Evolutionary conservation across 331 rosid species (phyloP).

Genomic region (Quercus tomentella): DNA sequence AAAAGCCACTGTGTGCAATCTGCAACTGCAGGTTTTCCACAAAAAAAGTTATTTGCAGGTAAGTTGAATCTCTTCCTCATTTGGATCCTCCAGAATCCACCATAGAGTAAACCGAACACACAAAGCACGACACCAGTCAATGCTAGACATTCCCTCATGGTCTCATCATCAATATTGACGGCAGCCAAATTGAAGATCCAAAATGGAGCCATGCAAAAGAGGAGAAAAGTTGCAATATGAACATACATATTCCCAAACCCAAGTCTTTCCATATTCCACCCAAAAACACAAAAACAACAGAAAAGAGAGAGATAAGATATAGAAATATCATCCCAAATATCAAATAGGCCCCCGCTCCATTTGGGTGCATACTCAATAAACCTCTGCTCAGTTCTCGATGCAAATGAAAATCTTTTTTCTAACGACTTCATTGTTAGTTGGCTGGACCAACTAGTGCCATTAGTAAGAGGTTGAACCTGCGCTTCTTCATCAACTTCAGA

Average conservation of each 20-base stretch:
- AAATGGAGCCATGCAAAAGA: conserved; percentile 48
- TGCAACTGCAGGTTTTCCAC: conserved; percentile 38
- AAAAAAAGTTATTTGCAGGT: conserved; percentile 30
- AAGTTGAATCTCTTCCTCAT: conserved; percentile 47
- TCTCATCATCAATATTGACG: conserved; percentile 29
- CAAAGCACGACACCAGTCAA: conserved; percentile 34
- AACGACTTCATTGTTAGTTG: background rate
- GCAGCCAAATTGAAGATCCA: conserved; percentile 49
- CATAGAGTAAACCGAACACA: conserved; percentile 47
- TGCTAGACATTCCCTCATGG: conserved; percentile 29
- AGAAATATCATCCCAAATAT: conserved; percentile 33
- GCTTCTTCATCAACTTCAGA: conserved; percentile 30
- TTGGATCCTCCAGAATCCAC: conserved; percentile 61
- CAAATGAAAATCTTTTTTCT: conserved; percentile 28
- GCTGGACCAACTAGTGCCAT: background rate
- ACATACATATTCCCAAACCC: conserved; percentile 52
- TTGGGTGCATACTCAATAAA: conserved; percentile 32
- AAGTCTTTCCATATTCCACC: conserved; percentile 52
- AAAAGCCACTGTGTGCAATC: conserved; percentile 52
- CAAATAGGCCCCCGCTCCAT: conserved; percentile 53
- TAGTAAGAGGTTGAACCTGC: conserved; percentile 16
- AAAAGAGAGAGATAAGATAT: conserved; percentile 28
- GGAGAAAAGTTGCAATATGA: conserved; percentile 41
- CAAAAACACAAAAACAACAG: conserved; percentile 44
- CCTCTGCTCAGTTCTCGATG: conserved; percentile 29